Evolutionary conservation across 2,329 filamentous ascomycete species (phyloP).

Genomic region (Cladophialophora immunda): DNA sequence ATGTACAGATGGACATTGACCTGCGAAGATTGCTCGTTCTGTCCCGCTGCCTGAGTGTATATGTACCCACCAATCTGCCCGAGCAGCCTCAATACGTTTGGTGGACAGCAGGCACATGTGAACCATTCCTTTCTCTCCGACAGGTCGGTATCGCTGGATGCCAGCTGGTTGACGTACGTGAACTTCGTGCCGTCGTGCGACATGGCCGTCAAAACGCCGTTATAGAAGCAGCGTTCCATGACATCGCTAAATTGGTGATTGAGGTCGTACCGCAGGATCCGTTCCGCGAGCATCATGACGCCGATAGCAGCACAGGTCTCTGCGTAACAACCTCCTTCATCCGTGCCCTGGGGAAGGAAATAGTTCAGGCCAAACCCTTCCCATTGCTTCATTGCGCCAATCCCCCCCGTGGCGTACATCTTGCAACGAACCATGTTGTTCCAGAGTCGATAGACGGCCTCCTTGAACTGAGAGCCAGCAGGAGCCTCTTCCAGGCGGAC

Average conservation of each 20-base stretch:
- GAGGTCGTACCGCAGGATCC: conserved; percentile 63
- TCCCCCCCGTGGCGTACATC: conserved; percentile 70
- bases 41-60: conserved; percentile 48
- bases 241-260: conserved; percentile 64
- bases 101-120: conserved; percentile 67
- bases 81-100: conserved; percentile 65
- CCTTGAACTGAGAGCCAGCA: conserved; percentile 45
- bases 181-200: conserved; percentile 65
- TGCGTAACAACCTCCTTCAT: conserved; percentile 69
- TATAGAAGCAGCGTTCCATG: conserved; percentile 69
- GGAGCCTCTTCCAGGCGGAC: conserved; percentile 43
- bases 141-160: conserved; percentile 60
- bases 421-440: conserved; percentile 68
- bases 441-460: conserved; percentile 62
- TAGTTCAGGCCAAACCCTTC: conserved; percentile 69
- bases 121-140: conserved; percentile 67
- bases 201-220: conserved; percentile 67
- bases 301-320: conserved; percentile 70
- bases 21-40: conserved; percentile 42
- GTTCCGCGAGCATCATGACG: conserved; percentile 67
- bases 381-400: conserved; percentile 66
- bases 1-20: conserved; percentile 67
- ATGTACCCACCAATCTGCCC: conserved; percentile 66
- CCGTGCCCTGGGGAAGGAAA: conserved; percentile 66
- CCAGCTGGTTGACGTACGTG: conserved; percentile 70